A percentile compares a stretch with the other conserved stretches of the same genome.
These are phyloP conservation scores for Yarrowia sp. DNA, from an alignment of 805 yeast genomes.

Conservation along the genomic window DNA sequence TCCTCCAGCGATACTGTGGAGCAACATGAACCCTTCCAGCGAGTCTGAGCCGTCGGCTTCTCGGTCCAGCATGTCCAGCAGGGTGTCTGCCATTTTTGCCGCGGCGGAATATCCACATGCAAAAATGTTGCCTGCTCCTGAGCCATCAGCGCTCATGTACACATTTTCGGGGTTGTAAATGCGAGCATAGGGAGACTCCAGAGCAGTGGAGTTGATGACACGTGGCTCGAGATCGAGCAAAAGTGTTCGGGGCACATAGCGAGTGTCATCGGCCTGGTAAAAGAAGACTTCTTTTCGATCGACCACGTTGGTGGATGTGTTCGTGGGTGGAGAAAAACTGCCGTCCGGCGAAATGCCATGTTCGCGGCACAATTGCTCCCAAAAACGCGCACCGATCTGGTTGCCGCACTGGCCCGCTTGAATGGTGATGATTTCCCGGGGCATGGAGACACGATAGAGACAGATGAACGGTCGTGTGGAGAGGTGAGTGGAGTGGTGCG, in stretches of 20 bases:
- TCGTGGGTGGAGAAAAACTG: conserved; percentile 41
- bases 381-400: conserved; percentile 90
- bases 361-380: conserved; percentile 86
- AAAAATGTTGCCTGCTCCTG: conserved; percentile 98
- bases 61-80: conserved; percentile 82
- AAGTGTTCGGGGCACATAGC: conserved; percentile 88
- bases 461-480: background rate
- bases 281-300: conserved; percentile 89
- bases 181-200: conserved; percentile 57
- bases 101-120: conserved; percentile 87
- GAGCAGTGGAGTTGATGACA: conserved; percentile 69
- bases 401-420: conserved; percentile 91
- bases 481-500: background rate
- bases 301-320: conserved; percentile 48
- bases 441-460: conserved; percentile 39
- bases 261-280: conserved; percentile 71
- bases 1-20: conserved; percentile 98
- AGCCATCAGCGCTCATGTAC: conserved; percentile 78
- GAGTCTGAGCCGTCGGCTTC: conserved; percentile 91
- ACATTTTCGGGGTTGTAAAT: conserved; percentile 85
- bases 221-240: conserved; percentile 86
- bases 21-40: conserved; percentile 84
- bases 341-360: conserved; percentile 84
- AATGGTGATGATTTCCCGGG: conserved; percentile 51
- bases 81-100: conserved; percentile 67